Evolutionary conservation across 2,329 filamentous ascomycete species (phyloP), one percentile per base, ranked within the genome.

Genomic region (Hymenoscyphus repandus): DNA sequence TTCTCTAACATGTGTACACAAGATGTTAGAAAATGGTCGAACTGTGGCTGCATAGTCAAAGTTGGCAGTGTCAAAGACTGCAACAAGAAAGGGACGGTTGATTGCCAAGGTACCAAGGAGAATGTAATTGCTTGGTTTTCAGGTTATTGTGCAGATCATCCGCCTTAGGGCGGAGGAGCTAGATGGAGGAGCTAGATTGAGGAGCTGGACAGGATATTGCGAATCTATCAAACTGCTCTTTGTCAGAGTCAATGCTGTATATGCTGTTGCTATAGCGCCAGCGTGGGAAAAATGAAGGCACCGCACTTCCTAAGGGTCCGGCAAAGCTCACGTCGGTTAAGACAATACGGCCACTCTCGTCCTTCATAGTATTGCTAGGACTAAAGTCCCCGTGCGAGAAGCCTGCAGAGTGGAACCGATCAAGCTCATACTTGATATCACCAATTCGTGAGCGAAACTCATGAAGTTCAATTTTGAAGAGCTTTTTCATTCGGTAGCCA

Each of bases 401-500:
- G 27, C 53, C 42, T 46, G 43, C 42, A 52, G 41, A 45, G 52
- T 55, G 50, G 37, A 55, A 22, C 49, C 17, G 46, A 52, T 52
- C 38, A 32, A 52, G 49, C 38, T 33, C 31, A 52, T 52, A 45
- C 53, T 52, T 52, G 20, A 55, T 47, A 27, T 50, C 41, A 50
- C 52, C 30, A 46, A 39, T 15, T 50, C 53, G 45, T 38, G 46
- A 55, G 38, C 41, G n/a, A 37, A 55, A 50, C 53, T 55, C 40
- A 27, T 45, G 50, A 31, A 32, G 41, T 49, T 50, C 50, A 34
- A 55, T 36, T 55, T 52, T 55, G 40, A 31, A 55, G 33, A 55
- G 45, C 50, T 46, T 52, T 49, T 55, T 36, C 45, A 55, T 55
- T 52, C 50, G 50, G 53, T 55, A 55, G 11, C 53, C 53, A 46